Evolutionary conservation across 805 yeast species (phyloP).

Genomic region (Kluyveromyces lactis): DNA sequence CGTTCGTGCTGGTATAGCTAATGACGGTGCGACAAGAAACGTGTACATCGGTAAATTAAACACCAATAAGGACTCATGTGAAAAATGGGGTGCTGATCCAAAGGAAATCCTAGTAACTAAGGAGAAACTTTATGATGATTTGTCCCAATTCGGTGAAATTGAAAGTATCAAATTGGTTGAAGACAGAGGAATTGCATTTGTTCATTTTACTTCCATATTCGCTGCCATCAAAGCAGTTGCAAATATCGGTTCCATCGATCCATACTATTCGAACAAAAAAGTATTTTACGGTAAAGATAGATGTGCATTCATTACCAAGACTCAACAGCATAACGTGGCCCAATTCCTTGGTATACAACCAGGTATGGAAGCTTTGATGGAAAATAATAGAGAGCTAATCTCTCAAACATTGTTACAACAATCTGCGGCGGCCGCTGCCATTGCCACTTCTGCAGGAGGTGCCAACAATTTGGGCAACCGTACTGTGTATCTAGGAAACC

Average conservation of each 20-base stretch:
- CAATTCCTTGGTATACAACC: constrained; percentile 89
- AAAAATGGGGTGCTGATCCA: constrained; percentile 13
- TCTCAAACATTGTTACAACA: constrained; percentile 81
- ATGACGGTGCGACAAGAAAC: constrained; percentile 89
- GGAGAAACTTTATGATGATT: constrained; percentile 56
- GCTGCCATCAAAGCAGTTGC: constrained; percentile 84
- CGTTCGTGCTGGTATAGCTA: constrained; percentile 65
- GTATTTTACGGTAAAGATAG: constrained; percentile 91
- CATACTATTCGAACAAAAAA: constrained; percentile 66
- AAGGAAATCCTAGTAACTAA: constrained; percentile 36
- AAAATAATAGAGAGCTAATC: constrained; percentile 50
- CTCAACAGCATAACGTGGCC: constrained; percentile 96
- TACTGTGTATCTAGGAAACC: constrained; percentile 83
- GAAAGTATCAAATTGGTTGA: constrained; percentile 75
- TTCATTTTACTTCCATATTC: constrained; percentile 79
- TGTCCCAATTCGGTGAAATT: constrained; percentile 68
- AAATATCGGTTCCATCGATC: constrained; percentile 52
- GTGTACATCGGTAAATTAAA: constrained; percentile 80
- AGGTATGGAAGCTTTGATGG: constrained; percentile 72
- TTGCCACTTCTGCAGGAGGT: constrained; percentile 92
- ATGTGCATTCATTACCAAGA: constrained; percentile 87
- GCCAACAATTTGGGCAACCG: constrained; percentile 87
- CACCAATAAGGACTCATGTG: constrained; percentile 31
- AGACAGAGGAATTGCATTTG: constrained; percentile 81
- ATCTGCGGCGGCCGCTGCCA: constrained; percentile 95